These are phyloP conservation scores for Gypsophila paniculata DNA, from an alignment of 179 eudicot genomes.

Conservation along the genomic window DNA sequence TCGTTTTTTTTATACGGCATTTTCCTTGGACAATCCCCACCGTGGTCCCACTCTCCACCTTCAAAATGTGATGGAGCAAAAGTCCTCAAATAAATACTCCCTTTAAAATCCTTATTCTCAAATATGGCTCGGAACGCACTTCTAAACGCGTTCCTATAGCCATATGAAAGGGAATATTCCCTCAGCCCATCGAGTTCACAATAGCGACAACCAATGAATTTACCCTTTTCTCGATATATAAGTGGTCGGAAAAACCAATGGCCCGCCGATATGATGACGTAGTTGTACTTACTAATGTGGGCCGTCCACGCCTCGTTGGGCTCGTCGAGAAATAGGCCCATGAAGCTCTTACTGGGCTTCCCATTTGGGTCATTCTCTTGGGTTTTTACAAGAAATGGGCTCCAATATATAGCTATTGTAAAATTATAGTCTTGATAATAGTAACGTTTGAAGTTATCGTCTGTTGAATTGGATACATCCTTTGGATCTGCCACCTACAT, in stretches of 20 bases:
- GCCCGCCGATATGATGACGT: constrained; percentile 49
- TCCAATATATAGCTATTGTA: constrained; percentile 44
- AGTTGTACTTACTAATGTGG: constrained; percentile 42
- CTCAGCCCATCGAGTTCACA: constrained; percentile 39
- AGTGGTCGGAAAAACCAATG: constrained; percentile 55
- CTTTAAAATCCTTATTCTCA: constrained; percentile 36
- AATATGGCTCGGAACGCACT: constrained; percentile 48
- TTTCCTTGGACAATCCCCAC: constrained; percentile 54
- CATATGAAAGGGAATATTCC: constrained; percentile 35
- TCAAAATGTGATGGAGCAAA: constrained; percentile 68
- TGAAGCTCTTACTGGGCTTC: constrained; percentile 37
- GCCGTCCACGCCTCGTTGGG: constrained; percentile 46
- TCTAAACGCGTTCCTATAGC: constrained; percentile 41
- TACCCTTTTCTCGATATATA: constrained; percentile 37
- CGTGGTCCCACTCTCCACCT: constrained; percentile 58
- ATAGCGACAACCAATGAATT: constrained; percentile 48
- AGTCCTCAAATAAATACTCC: constrained; percentile 45
- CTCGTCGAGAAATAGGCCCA: constrained; percentile 55
- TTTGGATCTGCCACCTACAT: constrained; percentile 47
- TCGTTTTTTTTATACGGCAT: constrained; percentile 46
- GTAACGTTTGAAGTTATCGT: constrained; percentile 45
- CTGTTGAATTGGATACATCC: constrained; percentile 39
- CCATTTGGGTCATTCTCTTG: constrained; percentile 40
- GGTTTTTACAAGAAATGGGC: constrained; percentile 47
- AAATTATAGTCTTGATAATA: constrained; percentile 46